Evolutionary conservation across 2,329 filamentous ascomycete genomes (phyloP), one percentile per base, ranked within the genome.

Genomic region (Penicillium psychrosexuale): DNA sequence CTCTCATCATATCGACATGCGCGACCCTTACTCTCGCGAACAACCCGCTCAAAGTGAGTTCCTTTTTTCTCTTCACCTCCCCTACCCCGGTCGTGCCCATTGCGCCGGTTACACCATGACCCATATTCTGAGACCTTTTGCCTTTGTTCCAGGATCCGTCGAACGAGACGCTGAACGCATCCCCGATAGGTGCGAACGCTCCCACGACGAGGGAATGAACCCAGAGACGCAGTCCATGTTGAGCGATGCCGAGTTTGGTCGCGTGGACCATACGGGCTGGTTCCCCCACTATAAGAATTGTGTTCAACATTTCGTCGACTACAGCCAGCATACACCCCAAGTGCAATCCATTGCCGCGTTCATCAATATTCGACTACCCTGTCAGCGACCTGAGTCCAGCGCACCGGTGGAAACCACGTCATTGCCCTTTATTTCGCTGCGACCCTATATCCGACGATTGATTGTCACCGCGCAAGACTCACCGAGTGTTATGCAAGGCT

Each of bases 401-500:
- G 51, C 70, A 28, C 64, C 58, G 8, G 52, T 67, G 77, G 67
- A 22, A 60, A 68, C 31, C 63, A 67, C 7, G 62, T 67, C 22
- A 63, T 54, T 34, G 53, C 51, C 66, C 3, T 56, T 61, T 33
- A 80, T 91, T 36, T 90, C 89, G 0, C 80, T 97, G 2, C 82
- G 93, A 3, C 91, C 92, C 0, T 99, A 95, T 71, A 86, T 97
- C 58, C 87, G 93, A n/a, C 89, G 94, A 8, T 81, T 97, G 2
- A 85, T 97, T 43, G 89, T 89, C n/a, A 97, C 93, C 0, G 93
- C 90, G 2, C 92, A 96, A 72, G 94, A 97, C 71, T 85, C 85
- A n/a, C 85, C 89, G 0, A 82, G 83, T 0, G 85, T 96, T 17
- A 79, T 99, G 61, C 89, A 93, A 66, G 90, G 90, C 8, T 96